Percentiles rank a stretch among this genome's conserved stretches.
Evolutionary conservation across 371 early-diverging fungal genomes (phyloP).

Genomic region (Saksenaea vasiformis): DNA sequence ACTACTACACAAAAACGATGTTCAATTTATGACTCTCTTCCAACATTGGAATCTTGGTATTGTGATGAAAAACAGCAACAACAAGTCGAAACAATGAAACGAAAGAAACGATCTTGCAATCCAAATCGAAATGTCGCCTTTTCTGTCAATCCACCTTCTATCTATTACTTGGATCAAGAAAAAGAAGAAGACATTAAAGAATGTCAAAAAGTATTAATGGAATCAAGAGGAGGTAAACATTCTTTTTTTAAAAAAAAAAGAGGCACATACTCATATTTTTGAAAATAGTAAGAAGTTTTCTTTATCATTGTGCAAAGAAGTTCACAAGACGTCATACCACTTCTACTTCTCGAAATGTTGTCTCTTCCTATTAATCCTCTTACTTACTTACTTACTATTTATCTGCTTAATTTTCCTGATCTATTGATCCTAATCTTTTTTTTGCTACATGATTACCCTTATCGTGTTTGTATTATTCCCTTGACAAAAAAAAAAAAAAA

Average conservation of each 20-base stretch:
- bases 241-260: no score
- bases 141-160: conserved; percentile 34
- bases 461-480: background rate
- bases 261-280: no score
- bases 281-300: conserved; percentile 21
- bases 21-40: conserved; percentile 36
- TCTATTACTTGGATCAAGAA: conserved; percentile 19
- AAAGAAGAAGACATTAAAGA: conserved; percentile 21
- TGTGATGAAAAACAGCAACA: background rate
- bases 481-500: no score
- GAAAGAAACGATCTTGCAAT: background rate
- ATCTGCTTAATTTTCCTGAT: conserved; percentile 4
- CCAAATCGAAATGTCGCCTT: conserved; percentile 30
- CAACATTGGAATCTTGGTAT: conserved; percentile 41
- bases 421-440: conserved; percentile 1
- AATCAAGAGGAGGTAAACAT: conserved; percentile 1
- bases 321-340: conserved; percentile 14
- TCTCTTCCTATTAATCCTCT: background rate
- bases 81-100: background rate
- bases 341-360: conserved; percentile 4
- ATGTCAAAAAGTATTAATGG: background rate
- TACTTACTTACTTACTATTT: background rate
- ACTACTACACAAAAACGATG: conserved; percentile 12
- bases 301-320: conserved; percentile 21
- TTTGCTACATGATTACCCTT: background rate